Base-by-base conservation (phyloP, 208 protist species). In the Sergeia podlipaevii region DNA sequence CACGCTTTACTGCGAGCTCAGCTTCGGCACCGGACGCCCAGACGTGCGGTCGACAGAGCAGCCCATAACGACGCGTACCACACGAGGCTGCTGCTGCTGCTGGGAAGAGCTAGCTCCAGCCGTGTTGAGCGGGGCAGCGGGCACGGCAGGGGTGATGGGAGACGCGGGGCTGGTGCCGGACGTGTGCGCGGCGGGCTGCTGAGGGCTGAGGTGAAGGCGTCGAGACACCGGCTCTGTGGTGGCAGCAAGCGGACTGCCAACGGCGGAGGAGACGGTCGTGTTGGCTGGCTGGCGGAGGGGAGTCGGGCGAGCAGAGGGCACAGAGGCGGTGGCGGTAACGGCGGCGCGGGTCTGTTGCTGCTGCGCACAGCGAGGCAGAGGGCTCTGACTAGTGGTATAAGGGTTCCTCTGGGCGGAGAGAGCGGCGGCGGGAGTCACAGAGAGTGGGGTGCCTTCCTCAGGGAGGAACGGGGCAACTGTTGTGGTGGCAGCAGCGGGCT, bases 11-110 rank as follows among this genome's bases (percentile, higher is more conserved):
- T 33, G 54, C 33, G 38, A 33, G 42, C 39, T 37, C 23, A 46
- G 56, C 37, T 59, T 66, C 21, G 57, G 49, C 23, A 68, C 61
- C 13, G 61, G 61, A 4, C 77, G 70, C 5, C 77, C 77, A 20
- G 61, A 72, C 0, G 77, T 69, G 33, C 77, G 70, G 48, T 84
- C 77, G 11, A 84, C 67, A 10, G 53, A 53, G 45, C 62, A 73
- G 48, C 52, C 33, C 51, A 80, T 68, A 17, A 84, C 68, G 29
- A 65, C 80, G 28, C 58, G 60, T 20, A 78, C 61, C 4, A 73
- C 63, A 17, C 66, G 60, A 1, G 60, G 24, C 28, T 21, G 37
- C 26, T 34, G 10, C 48, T 55, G 18, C 24, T 45, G 18, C 13
- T 3, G 38, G 34, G 49, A 30, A 21, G 36, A 29, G 7, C 26